A percentile compares a stretch with the other conserved stretches of the same genome.
These are phyloP conservation scores for Xylaria flabelliformis DNA, from an alignment of 495 filamentous ascomycete species.

Conservation along the genomic window DNA sequence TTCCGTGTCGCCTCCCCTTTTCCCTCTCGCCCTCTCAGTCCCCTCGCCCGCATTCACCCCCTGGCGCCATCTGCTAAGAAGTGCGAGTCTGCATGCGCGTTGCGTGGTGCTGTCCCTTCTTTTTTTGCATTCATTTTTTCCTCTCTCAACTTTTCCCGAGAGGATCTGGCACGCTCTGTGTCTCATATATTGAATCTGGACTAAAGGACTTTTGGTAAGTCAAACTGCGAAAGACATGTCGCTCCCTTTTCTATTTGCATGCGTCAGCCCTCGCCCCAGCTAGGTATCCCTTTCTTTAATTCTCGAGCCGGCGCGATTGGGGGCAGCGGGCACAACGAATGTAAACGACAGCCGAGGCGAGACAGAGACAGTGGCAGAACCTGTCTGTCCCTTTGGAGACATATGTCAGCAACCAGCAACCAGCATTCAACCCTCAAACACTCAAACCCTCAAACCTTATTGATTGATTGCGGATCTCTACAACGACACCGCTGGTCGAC, in stretches of 20 bases:
- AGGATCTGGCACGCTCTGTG: slow-evolving; percentile 26
- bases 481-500: not conserved
- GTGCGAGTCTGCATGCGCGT: slow-evolving; percentile 38
- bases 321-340: slow-evolving; percentile 1
- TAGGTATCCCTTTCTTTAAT: slow-evolving; percentile 7
- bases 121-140: slow-evolving; percentile 36
- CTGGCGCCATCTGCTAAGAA: slow-evolving; percentile 28
- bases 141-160: slow-evolving; percentile 24
- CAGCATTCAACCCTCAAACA: not conserved
- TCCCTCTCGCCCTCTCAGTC: slow-evolving; percentile 34
- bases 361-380: not conserved
- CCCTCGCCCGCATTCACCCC: slow-evolving; percentile 25
- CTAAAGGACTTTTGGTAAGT: slow-evolving; percentile 27
- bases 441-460: not conserved
- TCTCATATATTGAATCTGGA: slow-evolving; percentile 28
- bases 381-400: not conserved
- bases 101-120: slow-evolving; percentile 41
- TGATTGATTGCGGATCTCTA: not conserved
- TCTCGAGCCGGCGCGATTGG: slow-evolving; percentile 21
- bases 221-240: slow-evolving; percentile 16
- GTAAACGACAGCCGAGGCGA: slow-evolving; percentile 18
- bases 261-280: slow-evolving; percentile 1
- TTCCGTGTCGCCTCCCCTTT: slow-evolving; percentile 44
- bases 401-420: slow-evolving; percentile 2
- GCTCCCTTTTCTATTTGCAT: slow-evolving; percentile 1